Conservation (phyloP, 2,329 filamentous ascomycete species). For the Hypoxylon sp. region DNA sequence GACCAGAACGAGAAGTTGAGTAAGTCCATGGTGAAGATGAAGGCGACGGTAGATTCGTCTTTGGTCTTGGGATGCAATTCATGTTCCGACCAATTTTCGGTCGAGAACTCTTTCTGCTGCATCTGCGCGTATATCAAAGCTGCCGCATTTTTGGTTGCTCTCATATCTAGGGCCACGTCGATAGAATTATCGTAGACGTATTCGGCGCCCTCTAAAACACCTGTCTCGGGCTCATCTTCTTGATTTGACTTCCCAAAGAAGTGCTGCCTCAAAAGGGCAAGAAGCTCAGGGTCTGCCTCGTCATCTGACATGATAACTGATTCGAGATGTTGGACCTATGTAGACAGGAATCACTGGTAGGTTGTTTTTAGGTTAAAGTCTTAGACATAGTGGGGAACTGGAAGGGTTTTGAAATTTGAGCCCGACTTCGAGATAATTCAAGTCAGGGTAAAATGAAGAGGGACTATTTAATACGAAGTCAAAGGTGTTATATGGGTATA, state of each 20-base stretch:
- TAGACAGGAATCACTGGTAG: conserved; percentile 12
- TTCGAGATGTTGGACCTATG: not conserved
- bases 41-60: conserved; percentile 84
- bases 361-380: conserved; percentile 22
- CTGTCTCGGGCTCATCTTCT: conserved; percentile 78
- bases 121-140: conserved; percentile 84
- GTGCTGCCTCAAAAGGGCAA: conserved; percentile 87
- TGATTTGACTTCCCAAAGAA: conserved; percentile 72
- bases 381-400: conserved; percentile 24
- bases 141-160: conserved; percentile 85
- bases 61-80: conserved; percentile 89
- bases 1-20: conserved; percentile 99
- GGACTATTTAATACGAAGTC: not conserved
- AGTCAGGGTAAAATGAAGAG: not conserved
- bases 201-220: conserved; percentile 85
- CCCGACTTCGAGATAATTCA: conserved; percentile 25
- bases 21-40: conserved; percentile 97
- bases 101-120: conserved; percentile 86
- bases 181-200: conserved; percentile 93
- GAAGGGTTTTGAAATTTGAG: conserved; percentile 33
- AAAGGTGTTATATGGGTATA: conserved; percentile 1
- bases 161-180: conserved; percentile 90
- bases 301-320: conserved; percentile 84
- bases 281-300: conserved; percentile 88
- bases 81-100: conserved; percentile 87